Base-by-base conservation (phyloP, 108 stramenopile species). In the Conticribra weissflogii region DNA sequence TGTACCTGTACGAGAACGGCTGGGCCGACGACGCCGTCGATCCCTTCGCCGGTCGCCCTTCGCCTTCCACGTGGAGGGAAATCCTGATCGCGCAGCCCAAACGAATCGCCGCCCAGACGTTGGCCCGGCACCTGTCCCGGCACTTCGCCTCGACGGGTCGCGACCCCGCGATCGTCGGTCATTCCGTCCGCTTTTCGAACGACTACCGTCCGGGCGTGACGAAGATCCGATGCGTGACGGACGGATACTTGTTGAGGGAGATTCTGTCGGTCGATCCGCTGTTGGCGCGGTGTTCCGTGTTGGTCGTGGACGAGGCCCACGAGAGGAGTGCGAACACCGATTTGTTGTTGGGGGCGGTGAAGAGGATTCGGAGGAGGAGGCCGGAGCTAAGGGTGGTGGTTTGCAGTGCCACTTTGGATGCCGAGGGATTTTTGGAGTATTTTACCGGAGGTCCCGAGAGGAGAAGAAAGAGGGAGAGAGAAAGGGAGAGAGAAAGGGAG, bases 331-430 rank as follows among this genome's bases (percentile, higher is more conserved):
- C 96, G 14, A 89, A 97, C 79, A 91, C 88, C 4, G 98, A 99
- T 64, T 84, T 93, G 45, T 70, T 99, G 29, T 67, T 98, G 67
- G 98, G 98, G 12, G 61, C 96, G 21, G 58, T 98, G 31, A 90
- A 93, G 71, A 88, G 97, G 70, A 88, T 96, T 71, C 81, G 94
- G 31, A 68, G 91, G 58, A 83, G 81, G 67, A 70, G 91, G 41
- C 75, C 78, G 21, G 83, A 89, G 53, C 74, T 99, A 41, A 67
- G 97, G 22, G 76, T 99, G 19, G 86, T 99, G 21, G 84, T 99
- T 29, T 98, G 97, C 72, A 97, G 96, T 67, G 99, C 99, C 22
- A 99, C 98, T 0, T 85, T 98, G 50, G 96, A 99, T 78, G 98
- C 96, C 1, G 76, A 96, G 48, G 70, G 84, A 5, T 99, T 99